Base-by-base conservation (phyloP, 257 asterid species). In the Capsicum rhomboideum region DNA sequence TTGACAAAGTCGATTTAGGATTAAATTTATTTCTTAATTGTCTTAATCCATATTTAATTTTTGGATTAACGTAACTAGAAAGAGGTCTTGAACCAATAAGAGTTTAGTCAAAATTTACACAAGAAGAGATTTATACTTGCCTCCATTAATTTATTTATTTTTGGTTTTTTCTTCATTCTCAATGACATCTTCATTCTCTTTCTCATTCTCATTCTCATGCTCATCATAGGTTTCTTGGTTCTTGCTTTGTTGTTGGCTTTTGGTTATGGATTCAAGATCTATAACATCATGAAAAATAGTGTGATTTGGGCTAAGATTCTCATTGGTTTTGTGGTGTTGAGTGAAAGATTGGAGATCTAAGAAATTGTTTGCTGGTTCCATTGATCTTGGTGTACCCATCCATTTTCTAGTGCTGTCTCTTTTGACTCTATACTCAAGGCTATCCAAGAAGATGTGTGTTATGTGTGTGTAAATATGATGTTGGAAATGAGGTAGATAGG, bases 301-400 rank as follows among this genome's bases (percentile, higher is more conserved):
- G 61, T 68, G 79, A 54, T 82, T 49, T 29, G 84, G 87, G 56
- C 54, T 63, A 74, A 29, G 34, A 18, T 71, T 83, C 31, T 78
- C 72, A 83, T 67, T 52, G 84, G 79, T 72, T 46, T 56, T 82
- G 29, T 29, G 69, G 59, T 56, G 40, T 61, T 29, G 34, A 10
- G 82, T 54, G 17, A 80, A 84, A 74, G 88, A 26, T 28, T 67
- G 77, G 83, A 84, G 85, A 83, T 84, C 87, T 56, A 89, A 85
- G 78, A 86, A 46, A 82, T 88, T 88, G 6, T 80, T 79, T 79
- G 55, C 10, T 86, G 77, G 50, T 67, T 79, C 67, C 81, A 14
- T 64, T 86, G 85, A 87, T 83, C 86, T 85, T 90, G 21, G 79
- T 82, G 82, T 87, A 90, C 1, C 87, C 85, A 23, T 74, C 74